phyloP scores from a whole-genome alignment of 148 eudicot genomes.

The Rhododendron henanense region DNA sequence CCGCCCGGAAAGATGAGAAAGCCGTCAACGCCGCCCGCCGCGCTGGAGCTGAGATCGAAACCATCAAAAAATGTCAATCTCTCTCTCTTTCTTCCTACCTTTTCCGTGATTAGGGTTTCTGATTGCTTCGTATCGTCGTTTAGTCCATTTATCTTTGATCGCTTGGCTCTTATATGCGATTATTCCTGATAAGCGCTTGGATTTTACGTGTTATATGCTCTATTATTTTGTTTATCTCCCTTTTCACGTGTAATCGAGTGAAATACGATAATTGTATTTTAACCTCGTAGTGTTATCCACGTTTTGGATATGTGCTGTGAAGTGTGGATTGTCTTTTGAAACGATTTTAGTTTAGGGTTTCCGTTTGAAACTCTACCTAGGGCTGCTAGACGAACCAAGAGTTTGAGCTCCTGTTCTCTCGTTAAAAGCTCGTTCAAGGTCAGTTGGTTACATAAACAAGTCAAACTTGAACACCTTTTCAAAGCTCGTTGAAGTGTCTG shows the following conservation, averaged over 20 bases:
- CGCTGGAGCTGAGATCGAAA: constrained; percentile 98
- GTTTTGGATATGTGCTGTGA: neutral
- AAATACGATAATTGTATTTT: too few relatives aligned
- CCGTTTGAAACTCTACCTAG: neutral
- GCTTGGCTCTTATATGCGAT: neutral
- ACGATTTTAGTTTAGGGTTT: neutral
- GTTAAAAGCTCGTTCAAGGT: neutral
- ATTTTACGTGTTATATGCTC: neutral
- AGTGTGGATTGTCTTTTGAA: neutral
- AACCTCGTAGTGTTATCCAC: neutral
- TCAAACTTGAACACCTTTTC: neutral
- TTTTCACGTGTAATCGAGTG: neutral
- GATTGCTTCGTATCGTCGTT: neutral
- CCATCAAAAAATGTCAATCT: constrained; percentile 61
- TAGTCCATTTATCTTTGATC: neutral
- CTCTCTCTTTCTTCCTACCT: neutral
- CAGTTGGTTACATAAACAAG: neutral
- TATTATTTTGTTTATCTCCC: neutral
- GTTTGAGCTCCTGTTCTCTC: neutral
- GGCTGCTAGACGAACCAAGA: neutral
- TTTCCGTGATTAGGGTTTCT: neutral
- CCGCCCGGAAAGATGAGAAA: constrained; percentile 93
- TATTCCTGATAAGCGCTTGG: neutral
- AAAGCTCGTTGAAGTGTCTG: neutral
- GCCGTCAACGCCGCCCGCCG: constrained; percentile 99